A percentile compares a stretch with the other conserved stretches of the same genome.
Conservation (phyloP, 805 yeast genomes). For the Komagataella phaffii region DNA sequence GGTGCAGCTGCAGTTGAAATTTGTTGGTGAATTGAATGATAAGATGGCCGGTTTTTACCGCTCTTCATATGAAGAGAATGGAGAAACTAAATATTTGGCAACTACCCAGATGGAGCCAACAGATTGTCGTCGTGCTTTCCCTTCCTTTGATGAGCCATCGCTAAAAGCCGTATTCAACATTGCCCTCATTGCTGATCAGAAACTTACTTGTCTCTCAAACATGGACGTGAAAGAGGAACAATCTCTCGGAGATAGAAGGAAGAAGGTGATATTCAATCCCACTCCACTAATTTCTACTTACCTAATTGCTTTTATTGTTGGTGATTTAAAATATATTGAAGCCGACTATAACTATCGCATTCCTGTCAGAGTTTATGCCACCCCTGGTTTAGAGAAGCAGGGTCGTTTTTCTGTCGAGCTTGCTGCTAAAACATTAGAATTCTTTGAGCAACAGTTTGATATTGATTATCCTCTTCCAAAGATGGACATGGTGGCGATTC, state of each 20-base stretch:
- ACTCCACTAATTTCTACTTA: conserved; percentile 81
- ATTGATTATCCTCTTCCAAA: conserved; percentile 72
- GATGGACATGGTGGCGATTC: conserved; percentile 72
- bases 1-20: conserved; percentile 34
- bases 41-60: conserved; percentile 79
- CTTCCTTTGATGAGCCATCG: conserved; percentile 77
- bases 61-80: conserved; percentile 48
- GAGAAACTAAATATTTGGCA: conserved; percentile 57
- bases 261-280: conserved; percentile 51
- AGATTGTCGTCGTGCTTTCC: conserved; percentile 80
- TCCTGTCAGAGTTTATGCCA: conserved; percentile 72
- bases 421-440: conserved; percentile 62
- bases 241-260: conserved; percentile 29
- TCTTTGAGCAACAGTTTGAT: conserved; percentile 61
- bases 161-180: conserved; percentile 63
- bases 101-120: conserved; percentile 84
- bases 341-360: conserved; percentile 37
- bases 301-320: conserved; percentile 71
- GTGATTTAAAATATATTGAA: conserved; percentile 67
- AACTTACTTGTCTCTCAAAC: conserved; percentile 51
- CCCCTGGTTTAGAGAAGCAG: conserved; percentile 61
- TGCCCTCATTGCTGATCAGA: conserved; percentile 40
- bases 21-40: conserved; percentile 54
- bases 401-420: conserved; percentile 64
- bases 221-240: conserved; percentile 48